Evolutionary conservation across 352 stramenopile species (phyloP).

Genomic region (Nothophytophthora sp.): DNA sequence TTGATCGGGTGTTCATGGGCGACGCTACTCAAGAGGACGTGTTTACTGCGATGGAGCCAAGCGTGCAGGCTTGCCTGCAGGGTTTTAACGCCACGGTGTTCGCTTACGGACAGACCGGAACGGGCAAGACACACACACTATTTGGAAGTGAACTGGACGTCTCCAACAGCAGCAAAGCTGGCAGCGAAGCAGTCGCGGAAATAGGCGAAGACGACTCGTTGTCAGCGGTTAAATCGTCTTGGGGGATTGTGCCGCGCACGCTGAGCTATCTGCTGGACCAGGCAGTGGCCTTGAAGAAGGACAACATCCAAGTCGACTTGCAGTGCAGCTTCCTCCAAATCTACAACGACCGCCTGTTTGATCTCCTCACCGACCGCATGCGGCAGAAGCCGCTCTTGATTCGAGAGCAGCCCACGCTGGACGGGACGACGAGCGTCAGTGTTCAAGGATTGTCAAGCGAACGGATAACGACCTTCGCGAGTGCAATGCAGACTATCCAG

Average conservation of each 20-base stretch:
- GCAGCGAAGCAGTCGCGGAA: not conserved
- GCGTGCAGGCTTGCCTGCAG: slow-evolving; percentile 65
- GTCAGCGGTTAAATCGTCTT: slow-evolving; percentile 23
- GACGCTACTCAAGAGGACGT: slow-evolving; percentile 73
- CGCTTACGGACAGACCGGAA: slow-evolving; percentile 91
- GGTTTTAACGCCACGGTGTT: slow-evolving; percentile 93
- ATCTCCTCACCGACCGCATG: slow-evolving; percentile 80
- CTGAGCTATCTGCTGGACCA: slow-evolving; percentile 67
- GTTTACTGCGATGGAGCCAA: slow-evolving; percentile 67
- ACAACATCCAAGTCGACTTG: slow-evolving; percentile 40
- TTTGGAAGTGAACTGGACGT: slow-evolving; percentile 60
- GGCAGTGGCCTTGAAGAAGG: slow-evolving; percentile 3
- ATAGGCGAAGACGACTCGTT: slow-evolving; percentile 1
- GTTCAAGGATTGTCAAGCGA: slow-evolving; percentile 66
- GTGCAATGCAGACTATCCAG: slow-evolving; percentile 57
- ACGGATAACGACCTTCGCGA: slow-evolving; percentile 35
- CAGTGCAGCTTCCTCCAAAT: slow-evolving; percentile 92
- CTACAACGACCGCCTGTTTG: slow-evolving; percentile 94
- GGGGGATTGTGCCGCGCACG: slow-evolving; percentile 83
- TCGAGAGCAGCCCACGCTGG: slow-evolving; percentile 55
- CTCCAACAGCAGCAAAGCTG: not conserved
- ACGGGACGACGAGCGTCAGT: slow-evolving; percentile 54
- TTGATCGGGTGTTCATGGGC: slow-evolving; percentile 75
- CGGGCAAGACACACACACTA: slow-evolving; percentile 93
- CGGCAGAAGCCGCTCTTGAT: slow-evolving; percentile 72